A percentile compares a stretch with the other conserved stretches of the same genome.
Conservation (phyloP, 306 rosid genomes). For the Prunus campanulata region DNA sequence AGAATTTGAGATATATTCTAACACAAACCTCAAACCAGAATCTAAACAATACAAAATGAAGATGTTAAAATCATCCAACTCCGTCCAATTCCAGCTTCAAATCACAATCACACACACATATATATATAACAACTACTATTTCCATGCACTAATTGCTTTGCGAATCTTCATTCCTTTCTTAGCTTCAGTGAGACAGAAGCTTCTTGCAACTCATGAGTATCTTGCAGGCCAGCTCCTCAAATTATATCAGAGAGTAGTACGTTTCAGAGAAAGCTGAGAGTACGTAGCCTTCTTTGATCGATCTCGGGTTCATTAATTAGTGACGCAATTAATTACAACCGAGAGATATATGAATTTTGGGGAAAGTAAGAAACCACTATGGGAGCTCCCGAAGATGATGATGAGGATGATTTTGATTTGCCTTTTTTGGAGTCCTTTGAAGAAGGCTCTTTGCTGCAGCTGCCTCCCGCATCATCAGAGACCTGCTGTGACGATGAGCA, state of each 20-base stretch:
- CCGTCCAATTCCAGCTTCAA: not conserved
- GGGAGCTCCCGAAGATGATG: constrained; percentile 11
- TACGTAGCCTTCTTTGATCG: too few relatives aligned
- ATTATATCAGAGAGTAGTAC: too few relatives aligned
- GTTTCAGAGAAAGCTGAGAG: too few relatives aligned
- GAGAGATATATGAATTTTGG: constrained; percentile 8
- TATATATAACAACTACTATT: too few relatives aligned
- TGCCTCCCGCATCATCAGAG: not conserved
- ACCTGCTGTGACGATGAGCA: not conserved
- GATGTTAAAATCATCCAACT: not conserved
- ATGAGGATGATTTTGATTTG: not conserved
- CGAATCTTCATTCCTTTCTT: too few relatives aligned
- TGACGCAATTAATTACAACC: not conserved
- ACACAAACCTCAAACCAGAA: not conserved
- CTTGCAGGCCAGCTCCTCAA: not conserved
- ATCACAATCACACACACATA: too few relatives aligned
- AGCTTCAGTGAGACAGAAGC: too few relatives aligned
- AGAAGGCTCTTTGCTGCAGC: not conserved
- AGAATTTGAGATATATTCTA: too few relatives aligned
- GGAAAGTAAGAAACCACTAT: constrained; percentile 15
- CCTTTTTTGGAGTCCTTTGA: not conserved
- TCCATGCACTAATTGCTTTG: too few relatives aligned
- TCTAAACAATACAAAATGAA: not conserved
- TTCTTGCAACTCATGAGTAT: not conserved
- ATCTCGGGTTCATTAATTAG: too few relatives aligned